Evolutionary conservation across 768 basidiomycete species (phyloP).

Genomic region (Psilocybe cubensis): DNA sequence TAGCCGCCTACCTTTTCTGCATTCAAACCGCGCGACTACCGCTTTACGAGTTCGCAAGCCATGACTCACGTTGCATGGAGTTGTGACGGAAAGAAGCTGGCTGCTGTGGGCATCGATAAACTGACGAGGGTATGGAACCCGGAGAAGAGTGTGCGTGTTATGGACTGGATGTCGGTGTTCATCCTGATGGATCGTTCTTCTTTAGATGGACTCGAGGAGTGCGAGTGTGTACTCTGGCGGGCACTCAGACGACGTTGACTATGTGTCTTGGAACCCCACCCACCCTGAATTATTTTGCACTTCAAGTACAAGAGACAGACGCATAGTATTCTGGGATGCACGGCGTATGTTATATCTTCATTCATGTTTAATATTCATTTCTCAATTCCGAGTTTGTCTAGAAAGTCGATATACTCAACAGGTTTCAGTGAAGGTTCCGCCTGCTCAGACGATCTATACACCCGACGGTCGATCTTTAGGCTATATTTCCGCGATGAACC

Average conservation of each 20-base stretch:
- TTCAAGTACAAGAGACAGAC: constrained; percentile 74
- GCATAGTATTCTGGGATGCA: constrained; percentile 84
- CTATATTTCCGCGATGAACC: constrained; percentile 62
- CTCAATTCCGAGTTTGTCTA: constrained; percentile 27
- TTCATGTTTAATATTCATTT: not conserved
- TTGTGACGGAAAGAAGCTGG: constrained; percentile 81
- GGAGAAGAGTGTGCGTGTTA: constrained; percentile 68
- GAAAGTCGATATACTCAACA: constrained; percentile 75
- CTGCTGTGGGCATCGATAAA: constrained; percentile 84
- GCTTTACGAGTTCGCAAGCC: constrained; percentile 61
- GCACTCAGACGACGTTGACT: constrained; percentile 80
- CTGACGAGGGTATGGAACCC: constrained; percentile 77
- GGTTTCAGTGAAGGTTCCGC: constrained; percentile 58
- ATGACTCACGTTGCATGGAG: constrained; percentile 86
- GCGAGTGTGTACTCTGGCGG: constrained; percentile 70
- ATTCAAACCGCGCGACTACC: constrained; percentile 77
- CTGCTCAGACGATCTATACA: constrained; percentile 68
- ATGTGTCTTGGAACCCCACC: constrained; percentile 84
- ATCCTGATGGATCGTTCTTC: not conserved
- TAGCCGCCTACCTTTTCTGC: constrained; percentile 82
- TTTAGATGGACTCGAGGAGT: constrained; percentile 71
- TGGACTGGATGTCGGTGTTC: not conserved
- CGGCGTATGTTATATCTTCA: constrained; percentile 55
- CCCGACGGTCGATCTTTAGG: constrained; percentile 72
- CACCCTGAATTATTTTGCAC: constrained; percentile 85